A percentile compares a stretch with the other conserved stretches of the same genome.
These are phyloP conservation scores for Ceratorhiza oryzae-sativae DNA, from an alignment of 1,284 basidiomycete species.

Conservation along the genomic window DNA sequence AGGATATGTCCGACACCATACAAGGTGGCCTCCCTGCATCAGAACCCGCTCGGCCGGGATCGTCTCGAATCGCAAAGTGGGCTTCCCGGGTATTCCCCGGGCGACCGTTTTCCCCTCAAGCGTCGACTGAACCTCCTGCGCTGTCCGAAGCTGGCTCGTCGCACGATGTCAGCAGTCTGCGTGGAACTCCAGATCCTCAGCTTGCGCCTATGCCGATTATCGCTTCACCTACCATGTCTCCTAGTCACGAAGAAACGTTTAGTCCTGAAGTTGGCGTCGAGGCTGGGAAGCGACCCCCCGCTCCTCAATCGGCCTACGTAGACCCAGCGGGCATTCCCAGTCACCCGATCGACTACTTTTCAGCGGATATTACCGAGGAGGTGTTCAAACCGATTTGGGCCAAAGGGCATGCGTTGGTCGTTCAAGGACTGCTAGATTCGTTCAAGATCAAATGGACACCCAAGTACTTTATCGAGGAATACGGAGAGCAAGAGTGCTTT, in stretches of 20 bases:
- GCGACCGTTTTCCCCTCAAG: constrained; percentile 1
- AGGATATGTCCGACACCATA: constrained; percentile 68
- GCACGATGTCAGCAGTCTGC: constrained; percentile 42
- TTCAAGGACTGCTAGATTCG: constrained; percentile 66
- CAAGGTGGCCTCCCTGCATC: constrained; percentile 47
- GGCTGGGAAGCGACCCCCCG: constrained; percentile 47
- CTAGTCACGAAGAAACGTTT: constrained; percentile 24
- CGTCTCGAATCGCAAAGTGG: constrained; percentile 13
- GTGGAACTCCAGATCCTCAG: constrained; percentile 41
- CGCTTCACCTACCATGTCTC: constrained; percentile 34
- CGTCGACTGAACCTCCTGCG: constrained; percentile 32
- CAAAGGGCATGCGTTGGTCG: constrained; percentile 76
- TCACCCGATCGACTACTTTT: constrained; percentile 54
- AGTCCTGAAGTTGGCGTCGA: neutral
- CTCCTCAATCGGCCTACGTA: constrained; percentile 56
- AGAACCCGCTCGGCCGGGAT: constrained; percentile 21
- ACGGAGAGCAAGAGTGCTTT: constrained; percentile 70
- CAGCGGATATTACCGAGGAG: constrained; percentile 63
- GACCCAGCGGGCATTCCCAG: constrained; percentile 48
- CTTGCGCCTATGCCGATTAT: constrained; percentile 7
- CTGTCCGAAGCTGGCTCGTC: constrained; percentile 30
- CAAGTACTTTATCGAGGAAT: constrained; percentile 75
- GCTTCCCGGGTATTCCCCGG: neutral
- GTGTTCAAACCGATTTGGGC: constrained; percentile 75
- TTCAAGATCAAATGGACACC: constrained; percentile 82